Evolutionary conservation across 2,329 filamentous ascomycete species (phyloP), one percentile per base, ranked within the genome.

Genomic region (Penicillium glabrum): DNA sequence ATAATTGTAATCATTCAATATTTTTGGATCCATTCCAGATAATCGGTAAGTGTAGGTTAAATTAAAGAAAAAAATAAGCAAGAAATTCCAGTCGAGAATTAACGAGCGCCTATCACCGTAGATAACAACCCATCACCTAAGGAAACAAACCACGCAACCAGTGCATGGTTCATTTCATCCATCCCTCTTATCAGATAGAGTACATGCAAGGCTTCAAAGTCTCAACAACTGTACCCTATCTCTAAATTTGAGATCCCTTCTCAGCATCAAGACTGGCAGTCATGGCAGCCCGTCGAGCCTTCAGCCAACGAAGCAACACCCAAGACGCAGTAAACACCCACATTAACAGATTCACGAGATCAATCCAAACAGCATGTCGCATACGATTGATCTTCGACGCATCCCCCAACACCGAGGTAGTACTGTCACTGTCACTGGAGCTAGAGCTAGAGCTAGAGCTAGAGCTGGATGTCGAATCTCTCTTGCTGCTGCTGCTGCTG

Each of bases 291-390:
- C 58, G 55, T 23, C 66, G 63, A 45, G 62, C 62, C 62, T 65
- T 70, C 63, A 70, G 67, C 71, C 72, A 77, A 46, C 72, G 64
- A 52, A 76, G 10, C 31, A 74, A 68, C 35, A 64, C 68, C 69
- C 71, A 75, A 7, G 62, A 62, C 23, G 84, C 82, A 3, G 85
- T 86, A 46, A 87, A 73, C 49, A 91, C 76, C 92, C 92, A 96
- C 50, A 96, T 79, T 14, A 91, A 70, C 72, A 91, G 83, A 71
- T 88, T 90, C 46, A 83, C 79, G 50, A 96, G 74, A 72, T 93
- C 89, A 46, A 96, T 81, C 89, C 90, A 96, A 16, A 95, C 90
- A 5, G 91, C 90, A 69, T 88, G 86, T 78, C 92, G 91, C 91
- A 96, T 96, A 55, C 90, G 83, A 63, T 80, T 77, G 56, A 93